Evolutionary conservation across 1,284 basidiomycete genomes (phyloP).

Genomic region (Marasmius fiardii): DNA sequence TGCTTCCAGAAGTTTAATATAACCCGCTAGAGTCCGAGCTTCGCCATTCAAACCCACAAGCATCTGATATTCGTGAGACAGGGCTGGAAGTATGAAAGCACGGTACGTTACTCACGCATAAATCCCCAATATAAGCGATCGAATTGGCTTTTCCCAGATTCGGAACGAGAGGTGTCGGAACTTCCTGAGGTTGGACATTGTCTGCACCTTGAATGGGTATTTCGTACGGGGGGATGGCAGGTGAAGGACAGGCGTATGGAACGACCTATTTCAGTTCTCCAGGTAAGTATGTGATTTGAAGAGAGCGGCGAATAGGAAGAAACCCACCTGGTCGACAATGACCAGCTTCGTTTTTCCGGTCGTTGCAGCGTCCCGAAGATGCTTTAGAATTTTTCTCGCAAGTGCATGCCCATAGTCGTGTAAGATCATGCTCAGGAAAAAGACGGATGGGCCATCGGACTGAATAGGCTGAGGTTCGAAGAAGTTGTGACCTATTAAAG

Average conservation of each 20-base stretch:
- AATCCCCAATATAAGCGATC: constrained; percentile 14
- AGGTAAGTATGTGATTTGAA: neutral
- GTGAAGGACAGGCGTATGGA: constrained; percentile 11
- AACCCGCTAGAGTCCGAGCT: neutral
- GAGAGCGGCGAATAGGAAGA: too few relatives aligned
- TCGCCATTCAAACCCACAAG: neutral
- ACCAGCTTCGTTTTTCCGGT: constrained; percentile 9
- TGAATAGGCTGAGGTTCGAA: constrained; percentile 11
- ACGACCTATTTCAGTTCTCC: constrained; percentile 5
- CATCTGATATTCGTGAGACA: neutral
- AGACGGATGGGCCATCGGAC: constrained; percentile 7
- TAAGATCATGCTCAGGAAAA: constrained; percentile 10
- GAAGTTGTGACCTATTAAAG: constrained; percentile 12
- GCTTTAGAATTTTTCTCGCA: constrained; percentile 6
- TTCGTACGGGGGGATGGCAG: neutral
- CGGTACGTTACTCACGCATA: constrained; percentile 11
- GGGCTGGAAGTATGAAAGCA: neutral
- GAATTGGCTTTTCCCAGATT: constrained; percentile 17
- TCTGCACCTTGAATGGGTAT: constrained; percentile 11
- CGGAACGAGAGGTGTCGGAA: constrained; percentile 17
- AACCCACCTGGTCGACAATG: constrained; percentile 3
- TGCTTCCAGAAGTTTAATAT: neutral
- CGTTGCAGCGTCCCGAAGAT: constrained; percentile 11
- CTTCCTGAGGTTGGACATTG: neutral
- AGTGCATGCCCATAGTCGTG: constrained; percentile 11